These are phyloP conservation scores for Fusarium armeniacum DNA, from an alignment of 2,329 filamentous ascomycete genomes.

Conservation along the genomic window DNA sequence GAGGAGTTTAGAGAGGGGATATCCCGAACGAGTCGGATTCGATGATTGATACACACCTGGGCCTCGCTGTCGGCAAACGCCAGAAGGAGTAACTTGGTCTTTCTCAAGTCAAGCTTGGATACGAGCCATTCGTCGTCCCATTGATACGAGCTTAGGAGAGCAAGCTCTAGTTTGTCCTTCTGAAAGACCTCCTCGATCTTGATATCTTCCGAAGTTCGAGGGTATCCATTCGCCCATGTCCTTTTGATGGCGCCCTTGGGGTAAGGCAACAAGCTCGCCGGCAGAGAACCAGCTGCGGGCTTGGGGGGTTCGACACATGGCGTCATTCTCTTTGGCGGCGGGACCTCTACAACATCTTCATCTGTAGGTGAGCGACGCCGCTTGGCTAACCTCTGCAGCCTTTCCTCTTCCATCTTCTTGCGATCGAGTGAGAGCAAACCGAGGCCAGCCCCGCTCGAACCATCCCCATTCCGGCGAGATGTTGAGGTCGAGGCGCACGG, in stretches of 20 bases:
- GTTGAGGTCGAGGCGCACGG: conserved; percentile 33
- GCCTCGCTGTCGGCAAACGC: conserved; percentile 67
- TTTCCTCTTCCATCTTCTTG: conserved; percentile 87
- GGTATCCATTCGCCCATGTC: conserved; percentile 79
- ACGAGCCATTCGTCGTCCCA: conserved; percentile 88
- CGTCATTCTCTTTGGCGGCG: conserved; percentile 48
- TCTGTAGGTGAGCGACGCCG: conserved; percentile 51
- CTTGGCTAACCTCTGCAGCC: conserved; percentile 78
- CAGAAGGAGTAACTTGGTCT: conserved; percentile 73
- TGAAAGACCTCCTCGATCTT: conserved; percentile 90
- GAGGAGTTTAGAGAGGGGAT: conserved; percentile 14
- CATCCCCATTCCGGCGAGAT: conserved; percentile 37
- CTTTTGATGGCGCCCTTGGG: conserved; percentile 79
- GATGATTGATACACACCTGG: conserved; percentile 60
- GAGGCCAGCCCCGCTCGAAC: conserved; percentile 39
- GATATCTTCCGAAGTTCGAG: conserved; percentile 77
- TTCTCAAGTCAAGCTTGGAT: conserved; percentile 73
- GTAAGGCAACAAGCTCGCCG: conserved; percentile 56
- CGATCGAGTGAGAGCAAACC: conserved; percentile 74
- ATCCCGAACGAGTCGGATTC: conserved; percentile 20
- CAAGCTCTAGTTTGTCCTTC: conserved; percentile 77
- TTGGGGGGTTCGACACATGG: conserved; percentile 22
- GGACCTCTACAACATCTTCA: conserved; percentile 50
- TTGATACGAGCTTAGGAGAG: conserved; percentile 87
- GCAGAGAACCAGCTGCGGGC: conserved; percentile 12